A percentile compares a stretch with the other conserved stretches of the same genome.
phyloP scores from a whole-genome alignment of 2,329 filamentous ascomycete species.

The Penicillium sp. region DNA sequence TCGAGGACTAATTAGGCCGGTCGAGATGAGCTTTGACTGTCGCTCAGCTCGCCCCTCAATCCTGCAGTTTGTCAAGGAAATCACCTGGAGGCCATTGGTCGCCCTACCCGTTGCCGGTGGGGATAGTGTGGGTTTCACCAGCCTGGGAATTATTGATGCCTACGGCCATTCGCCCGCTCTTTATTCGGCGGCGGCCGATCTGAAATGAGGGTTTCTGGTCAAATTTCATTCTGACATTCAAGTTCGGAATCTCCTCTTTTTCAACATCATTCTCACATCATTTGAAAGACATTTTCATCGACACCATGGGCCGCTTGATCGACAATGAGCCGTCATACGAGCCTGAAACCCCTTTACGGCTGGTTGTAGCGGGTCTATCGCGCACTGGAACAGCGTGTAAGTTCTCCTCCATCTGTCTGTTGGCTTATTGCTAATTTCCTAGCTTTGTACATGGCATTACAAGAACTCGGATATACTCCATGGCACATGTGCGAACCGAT shows the following conservation, averaged over 20 bases:
- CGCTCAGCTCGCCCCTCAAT: background rate
- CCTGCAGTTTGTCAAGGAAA: background rate
- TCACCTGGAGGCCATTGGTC: background rate
- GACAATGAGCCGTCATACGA: background rate
- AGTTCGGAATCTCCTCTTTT: background rate
- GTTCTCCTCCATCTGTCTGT: background rate
- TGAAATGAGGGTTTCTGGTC: too few species aligned
- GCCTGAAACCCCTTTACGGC: slow-evolving; percentile 4
- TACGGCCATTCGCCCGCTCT: background rate
- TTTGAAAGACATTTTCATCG: background rate
- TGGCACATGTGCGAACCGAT: slow-evolving; percentile 14
- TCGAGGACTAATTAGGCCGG: background rate
- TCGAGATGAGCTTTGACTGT: background rate
- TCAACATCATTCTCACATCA: background rate
- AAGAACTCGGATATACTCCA: slow-evolving; percentile 13
- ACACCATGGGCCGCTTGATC: slow-evolving; percentile 2
- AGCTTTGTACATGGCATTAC: slow-evolving; percentile 10
- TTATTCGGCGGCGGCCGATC: background rate
- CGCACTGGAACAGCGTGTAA: slow-evolving; percentile 11
- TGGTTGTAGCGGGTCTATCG: slow-evolving; percentile 10
- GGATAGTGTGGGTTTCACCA: background rate
- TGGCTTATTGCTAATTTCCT: background rate
- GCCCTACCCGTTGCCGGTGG: slow-evolving; percentile 1
- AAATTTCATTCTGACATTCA: background rate
- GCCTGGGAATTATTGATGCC: slow-evolving; percentile 2